phyloP scores from a whole-genome alignment of 225 moss, liverwort and hornwort genomes.

The Thuidium tamariscinum region DNA sequence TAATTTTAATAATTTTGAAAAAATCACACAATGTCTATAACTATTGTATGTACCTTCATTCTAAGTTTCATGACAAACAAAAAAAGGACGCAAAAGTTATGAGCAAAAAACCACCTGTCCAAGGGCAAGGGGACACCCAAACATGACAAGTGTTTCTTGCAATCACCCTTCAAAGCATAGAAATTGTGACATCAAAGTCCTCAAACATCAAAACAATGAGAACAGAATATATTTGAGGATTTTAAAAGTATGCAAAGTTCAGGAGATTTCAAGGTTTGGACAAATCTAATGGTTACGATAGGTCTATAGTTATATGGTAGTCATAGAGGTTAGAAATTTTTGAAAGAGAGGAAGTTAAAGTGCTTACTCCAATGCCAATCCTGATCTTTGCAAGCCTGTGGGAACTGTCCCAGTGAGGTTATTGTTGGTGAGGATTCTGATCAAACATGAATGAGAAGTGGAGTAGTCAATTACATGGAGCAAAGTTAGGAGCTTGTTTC shows the following conservation, averaged over 20 bases:
- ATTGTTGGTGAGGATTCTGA: slow-evolving; percentile 16
- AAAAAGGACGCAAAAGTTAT: too few species aligned
- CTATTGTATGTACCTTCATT: too few species aligned
- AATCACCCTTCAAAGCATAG: too few species aligned
- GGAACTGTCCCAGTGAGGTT: slow-evolving; percentile 24
- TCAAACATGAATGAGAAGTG: not conserved
- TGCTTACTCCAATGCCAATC: slow-evolving; percentile 10
- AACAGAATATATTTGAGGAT: not conserved
- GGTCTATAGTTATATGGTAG: not conserved
- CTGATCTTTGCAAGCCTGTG: not conserved
- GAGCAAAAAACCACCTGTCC: too few species aligned
- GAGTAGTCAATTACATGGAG: not conserved
- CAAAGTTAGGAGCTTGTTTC: not conserved
- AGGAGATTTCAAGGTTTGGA: not conserved
- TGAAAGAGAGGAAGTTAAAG: not conserved
- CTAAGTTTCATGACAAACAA: too few species aligned
- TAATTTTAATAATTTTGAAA: too few species aligned
- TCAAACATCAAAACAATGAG: too few species aligned
- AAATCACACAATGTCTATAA: too few species aligned
- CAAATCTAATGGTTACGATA: not conserved
- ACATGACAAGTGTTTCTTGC: too few species aligned
- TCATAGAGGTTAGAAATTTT: not conserved
- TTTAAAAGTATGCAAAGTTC: not conserved
- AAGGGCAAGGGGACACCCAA: too few species aligned
- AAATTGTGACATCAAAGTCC: not conserved